Evolutionary conservation across 371 early-diverging fungal genomes (phyloP).

Genomic region (Scutellospora calospora): DNA sequence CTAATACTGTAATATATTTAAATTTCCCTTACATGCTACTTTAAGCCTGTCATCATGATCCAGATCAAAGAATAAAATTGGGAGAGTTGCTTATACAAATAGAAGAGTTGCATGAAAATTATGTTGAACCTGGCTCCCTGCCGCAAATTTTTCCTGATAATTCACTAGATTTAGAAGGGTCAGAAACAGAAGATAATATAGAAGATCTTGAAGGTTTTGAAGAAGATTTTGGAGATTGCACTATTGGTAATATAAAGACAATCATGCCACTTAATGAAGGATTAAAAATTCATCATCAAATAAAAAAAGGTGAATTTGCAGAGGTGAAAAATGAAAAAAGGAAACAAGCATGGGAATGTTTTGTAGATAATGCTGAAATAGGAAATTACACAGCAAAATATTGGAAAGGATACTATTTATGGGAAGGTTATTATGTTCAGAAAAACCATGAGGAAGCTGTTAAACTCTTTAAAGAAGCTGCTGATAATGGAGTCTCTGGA

Average conservation of each 20-base stretch:
- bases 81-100: no score
- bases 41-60: not conserved
- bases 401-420: constrained; percentile 26
- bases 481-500: not conserved
- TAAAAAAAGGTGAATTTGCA: no score
- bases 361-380: not conserved
- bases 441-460: not conserved
- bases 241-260: not conserved
- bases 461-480: constrained; percentile 9
- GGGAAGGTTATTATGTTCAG: not conserved
- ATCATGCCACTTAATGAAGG: constrained; percentile 15
- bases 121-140: no score
- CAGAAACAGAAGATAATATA: not conserved
- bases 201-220: no score
- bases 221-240: no score
- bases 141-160: no score
- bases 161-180: not conserved
- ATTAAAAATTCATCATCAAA: not conserved
- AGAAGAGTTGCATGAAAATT: no score
- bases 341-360: constrained; percentile 35
- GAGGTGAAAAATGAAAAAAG: not conserved
- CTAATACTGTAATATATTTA: no score
- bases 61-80: not conserved
- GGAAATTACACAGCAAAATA: not conserved
- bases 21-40: not conserved